Percentiles rank a stretch among this genome's conserved stretches.
phyloP scores from a whole-genome alignment of 345 rosid genomes.

The Eucalyptus curtisii region DNA sequence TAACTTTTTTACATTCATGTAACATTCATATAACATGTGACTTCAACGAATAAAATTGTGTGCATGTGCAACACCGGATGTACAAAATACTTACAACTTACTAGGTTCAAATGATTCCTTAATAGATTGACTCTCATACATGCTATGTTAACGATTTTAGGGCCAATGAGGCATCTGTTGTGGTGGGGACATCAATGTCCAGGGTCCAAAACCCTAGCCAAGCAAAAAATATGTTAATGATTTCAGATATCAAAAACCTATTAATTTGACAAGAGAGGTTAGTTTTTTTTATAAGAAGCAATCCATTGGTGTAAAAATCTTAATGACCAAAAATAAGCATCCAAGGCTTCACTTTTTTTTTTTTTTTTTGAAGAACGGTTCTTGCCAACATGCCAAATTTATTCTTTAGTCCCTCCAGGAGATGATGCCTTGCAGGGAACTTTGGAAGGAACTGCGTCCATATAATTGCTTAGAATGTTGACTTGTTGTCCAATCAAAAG shows the following conservation, averaged over 20 bases:
- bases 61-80: not conserved
- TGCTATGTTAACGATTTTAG: not conserved
- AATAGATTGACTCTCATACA: not conserved
- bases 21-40: not conserved
- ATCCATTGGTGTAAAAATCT: not conserved
- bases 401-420: not conserved
- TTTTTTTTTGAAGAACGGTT: not conserved
- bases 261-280: not conserved
- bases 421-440: not conserved
- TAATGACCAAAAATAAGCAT: not conserved
- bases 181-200: not conserved
- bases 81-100: not conserved
- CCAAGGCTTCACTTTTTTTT: not conserved
- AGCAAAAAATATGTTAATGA: not conserved
- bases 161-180: not conserved
- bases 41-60: not conserved
- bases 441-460: not conserved
- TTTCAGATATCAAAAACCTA: not conserved
- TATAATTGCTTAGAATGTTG: not conserved
- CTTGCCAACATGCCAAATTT: not conserved
- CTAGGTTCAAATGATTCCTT: not conserved
- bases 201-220: not conserved
- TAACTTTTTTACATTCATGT: not conserved
- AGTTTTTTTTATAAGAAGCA: not conserved
- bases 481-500: not conserved